A percentile compares a stretch with the other conserved stretches of the same genome.
phyloP scores from a whole-genome alignment of 2,329 filamentous ascomycete species.

The Grosmannia penicillata region DNA sequence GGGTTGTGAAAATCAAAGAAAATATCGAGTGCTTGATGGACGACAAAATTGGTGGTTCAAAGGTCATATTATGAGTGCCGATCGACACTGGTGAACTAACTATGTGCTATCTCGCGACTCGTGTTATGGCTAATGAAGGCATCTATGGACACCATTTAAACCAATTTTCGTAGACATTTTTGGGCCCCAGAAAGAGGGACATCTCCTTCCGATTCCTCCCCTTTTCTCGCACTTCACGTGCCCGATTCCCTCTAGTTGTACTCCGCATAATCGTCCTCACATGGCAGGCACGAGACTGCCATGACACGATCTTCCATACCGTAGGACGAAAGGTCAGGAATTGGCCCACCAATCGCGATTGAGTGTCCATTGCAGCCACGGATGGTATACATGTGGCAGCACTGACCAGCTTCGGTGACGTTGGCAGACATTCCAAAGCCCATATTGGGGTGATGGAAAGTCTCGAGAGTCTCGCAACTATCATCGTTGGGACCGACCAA shows the following conservation, averaged over 20 bases:
- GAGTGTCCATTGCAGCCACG: slow-evolving; percentile 3
- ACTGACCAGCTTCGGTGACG: background rate
- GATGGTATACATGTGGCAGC: slow-evolving; percentile 3
- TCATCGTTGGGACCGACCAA: background rate
- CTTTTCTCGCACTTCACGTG: no score
- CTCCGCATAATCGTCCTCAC: background rate
- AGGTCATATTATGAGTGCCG: no score
- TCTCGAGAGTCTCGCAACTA: slow-evolving; percentile 4
- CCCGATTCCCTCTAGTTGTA: background rate
- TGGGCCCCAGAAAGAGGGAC: no score
- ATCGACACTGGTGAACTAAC: no score
- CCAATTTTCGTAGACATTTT: no score
- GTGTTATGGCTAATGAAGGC: no score
- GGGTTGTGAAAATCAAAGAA: no score
- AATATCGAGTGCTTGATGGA: no score
- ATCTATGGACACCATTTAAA: no score
- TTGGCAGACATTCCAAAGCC: slow-evolving; percentile 6
- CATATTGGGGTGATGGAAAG: background rate
- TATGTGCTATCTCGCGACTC: no score
- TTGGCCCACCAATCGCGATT: background rate
- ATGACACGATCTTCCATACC: slow-evolving; percentile 3
- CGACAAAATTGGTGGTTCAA: no score
- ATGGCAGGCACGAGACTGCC: slow-evolving; percentile 4
- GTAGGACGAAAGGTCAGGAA: slow-evolving; percentile 2
- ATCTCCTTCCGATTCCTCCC: no score